A percentile compares a stretch with the other conserved stretches of the same genome.
Evolutionary conservation across 495 filamentous ascomycete species (phyloP).

Genomic region (Aspergillus carlsbadensis): DNA sequence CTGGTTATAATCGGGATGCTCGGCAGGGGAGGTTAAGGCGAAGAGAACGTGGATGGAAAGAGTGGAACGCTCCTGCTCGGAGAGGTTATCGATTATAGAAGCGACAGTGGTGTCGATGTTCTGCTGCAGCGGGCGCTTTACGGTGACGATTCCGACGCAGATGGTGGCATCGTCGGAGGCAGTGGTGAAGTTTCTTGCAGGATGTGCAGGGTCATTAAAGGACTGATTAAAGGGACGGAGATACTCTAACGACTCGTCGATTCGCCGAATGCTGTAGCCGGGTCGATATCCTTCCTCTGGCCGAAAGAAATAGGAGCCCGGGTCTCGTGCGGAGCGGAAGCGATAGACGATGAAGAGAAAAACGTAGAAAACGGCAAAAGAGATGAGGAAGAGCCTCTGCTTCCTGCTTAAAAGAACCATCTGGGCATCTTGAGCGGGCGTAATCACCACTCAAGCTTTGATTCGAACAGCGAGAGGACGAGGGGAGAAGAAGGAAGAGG

Average conservation of each 20-base stretch:
- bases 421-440: background rate
- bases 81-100: conserved; percentile 50
- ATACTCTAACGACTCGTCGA: conserved; percentile 21
- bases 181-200: conserved; percentile 1
- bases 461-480: background rate
- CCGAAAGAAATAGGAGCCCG: conserved; percentile 26
- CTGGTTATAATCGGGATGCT: conserved; percentile 50
- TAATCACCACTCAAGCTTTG: too few relatives aligned
- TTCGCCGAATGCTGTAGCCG: conserved; percentile 19
- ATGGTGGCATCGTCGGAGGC: conserved; percentile 17
- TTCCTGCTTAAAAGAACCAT: conserved; percentile 18
- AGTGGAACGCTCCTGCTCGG: conserved; percentile 40
- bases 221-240: conserved; percentile 22
- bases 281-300: conserved; percentile 28
- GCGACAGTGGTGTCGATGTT: conserved; percentile 52
- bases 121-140: conserved; percentile 32
- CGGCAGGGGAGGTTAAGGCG: conserved; percentile 44
- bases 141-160: conserved; percentile 38
- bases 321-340: conserved; percentile 24
- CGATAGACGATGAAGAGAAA: conserved; percentile 27
- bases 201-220: background rate
- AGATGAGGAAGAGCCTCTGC: conserved; percentile 23
- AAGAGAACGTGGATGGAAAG: conserved; percentile 54
- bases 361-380: conserved; percentile 30
- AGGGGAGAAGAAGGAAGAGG: background rate